Conservation (phyloP, 2,329 filamentous ascomycete species). For the Elsinoe batatas region DNA sequence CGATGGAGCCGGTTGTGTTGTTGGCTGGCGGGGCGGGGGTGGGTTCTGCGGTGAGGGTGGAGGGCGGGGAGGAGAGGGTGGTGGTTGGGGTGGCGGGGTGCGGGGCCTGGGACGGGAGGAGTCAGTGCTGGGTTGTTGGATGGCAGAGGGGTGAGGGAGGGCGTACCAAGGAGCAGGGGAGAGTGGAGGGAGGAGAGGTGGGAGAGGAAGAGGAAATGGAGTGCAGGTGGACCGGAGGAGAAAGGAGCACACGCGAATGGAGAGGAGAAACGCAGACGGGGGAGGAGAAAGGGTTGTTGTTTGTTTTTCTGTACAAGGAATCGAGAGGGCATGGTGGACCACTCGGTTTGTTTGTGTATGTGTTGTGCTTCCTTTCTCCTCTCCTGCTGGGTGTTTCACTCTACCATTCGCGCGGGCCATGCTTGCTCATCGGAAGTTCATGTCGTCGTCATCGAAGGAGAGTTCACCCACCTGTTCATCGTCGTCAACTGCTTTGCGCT, state of each 20-base stretch:
- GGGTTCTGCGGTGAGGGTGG: constrained; percentile 15
- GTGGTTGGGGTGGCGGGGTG: background rate
- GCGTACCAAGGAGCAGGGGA: background rate
- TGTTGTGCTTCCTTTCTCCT: background rate
- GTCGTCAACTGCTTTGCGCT: constrained; percentile 39
- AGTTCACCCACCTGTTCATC: constrained; percentile 58
- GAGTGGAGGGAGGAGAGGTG: background rate
- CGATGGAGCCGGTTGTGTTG: background rate
- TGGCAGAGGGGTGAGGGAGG: background rate
- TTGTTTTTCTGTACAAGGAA: constrained; percentile 12
- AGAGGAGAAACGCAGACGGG: constrained; percentile 1
- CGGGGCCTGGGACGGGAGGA: background rate
- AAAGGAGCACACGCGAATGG: background rate
- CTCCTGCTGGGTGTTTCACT: background rate
- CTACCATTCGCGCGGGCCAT: constrained; percentile 11
- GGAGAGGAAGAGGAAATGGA: background rate
- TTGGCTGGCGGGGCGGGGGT: constrained; percentile 45
- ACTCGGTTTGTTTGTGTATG: background rate
- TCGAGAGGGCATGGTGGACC: background rate
- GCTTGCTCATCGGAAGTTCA: constrained; percentile 45
- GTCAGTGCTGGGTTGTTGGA: background rate
- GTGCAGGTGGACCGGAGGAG: too few species aligned
- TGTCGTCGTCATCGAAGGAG: constrained; percentile 52
- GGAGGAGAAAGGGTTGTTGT: background rate
- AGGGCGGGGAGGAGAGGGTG: background rate